phyloP scores from a whole-genome alignment of 2,329 filamentous ascomycete genomes.

The Capronia epimyces region DNA sequence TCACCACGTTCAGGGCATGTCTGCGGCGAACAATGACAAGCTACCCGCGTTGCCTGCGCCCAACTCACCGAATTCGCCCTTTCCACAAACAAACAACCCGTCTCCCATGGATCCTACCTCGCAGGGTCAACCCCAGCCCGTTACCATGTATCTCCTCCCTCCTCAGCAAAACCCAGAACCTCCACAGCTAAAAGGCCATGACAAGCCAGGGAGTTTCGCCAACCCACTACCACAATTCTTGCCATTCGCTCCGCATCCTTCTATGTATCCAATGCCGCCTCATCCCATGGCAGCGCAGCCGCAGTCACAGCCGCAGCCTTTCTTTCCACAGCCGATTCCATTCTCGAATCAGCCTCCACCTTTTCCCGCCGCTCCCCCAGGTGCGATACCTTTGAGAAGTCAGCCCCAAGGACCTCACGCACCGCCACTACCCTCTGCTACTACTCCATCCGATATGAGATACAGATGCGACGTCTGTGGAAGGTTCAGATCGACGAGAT shows the following conservation, averaged over 20 bases:
- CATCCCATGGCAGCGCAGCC: constrained; percentile 8
- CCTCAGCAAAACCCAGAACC: constrained; percentile 11
- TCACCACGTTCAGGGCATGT: constrained; percentile 5
- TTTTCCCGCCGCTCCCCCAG: constrained; percentile 5
- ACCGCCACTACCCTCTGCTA: background rate
- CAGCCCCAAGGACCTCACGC: constrained; percentile 4
- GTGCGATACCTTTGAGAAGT: constrained; percentile 1
- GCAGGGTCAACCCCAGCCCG: constrained; percentile 13
- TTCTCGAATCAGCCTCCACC: background rate
- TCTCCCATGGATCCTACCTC: constrained; percentile 16
- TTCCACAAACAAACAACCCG: background rate
- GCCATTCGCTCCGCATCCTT: constrained; percentile 4
- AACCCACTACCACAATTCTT: constrained; percentile 10
- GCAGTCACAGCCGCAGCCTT: background rate
- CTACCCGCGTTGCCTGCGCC: constrained; percentile 11
- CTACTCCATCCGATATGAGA: constrained; percentile 13
- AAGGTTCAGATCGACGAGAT: constrained; percentile 26
- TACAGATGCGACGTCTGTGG: constrained; percentile 29
- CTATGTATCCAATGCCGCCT: constrained; percentile 10
- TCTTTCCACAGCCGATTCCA: constrained; percentile 3
- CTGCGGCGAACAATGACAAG: background rate
- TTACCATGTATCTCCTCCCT: constrained; percentile 15
- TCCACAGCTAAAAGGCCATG: background rate
- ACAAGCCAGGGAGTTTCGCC: constrained; percentile 1
- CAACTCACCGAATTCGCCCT: constrained; percentile 1